These are phyloP conservation scores for Phylloboletellus chloephorus DNA, from an alignment of 1,284 basidiomycete species.

Conservation along the genomic window DNA sequence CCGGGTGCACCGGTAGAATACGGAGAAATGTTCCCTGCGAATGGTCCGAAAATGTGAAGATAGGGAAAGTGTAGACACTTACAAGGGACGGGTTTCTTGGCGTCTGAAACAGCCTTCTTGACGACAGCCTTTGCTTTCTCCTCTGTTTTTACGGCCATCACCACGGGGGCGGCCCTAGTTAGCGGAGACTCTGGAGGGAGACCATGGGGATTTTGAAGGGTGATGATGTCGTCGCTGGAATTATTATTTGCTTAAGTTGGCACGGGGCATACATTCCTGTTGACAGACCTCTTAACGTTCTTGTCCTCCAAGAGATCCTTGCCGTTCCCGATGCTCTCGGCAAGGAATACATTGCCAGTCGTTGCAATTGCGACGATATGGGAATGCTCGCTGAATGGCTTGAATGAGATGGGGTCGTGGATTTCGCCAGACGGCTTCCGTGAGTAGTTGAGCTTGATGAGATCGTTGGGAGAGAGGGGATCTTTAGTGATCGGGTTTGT, in stretches of 20 bases:
- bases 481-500: slow-evolving; percentile 86
- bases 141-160: slow-evolving; percentile 25
- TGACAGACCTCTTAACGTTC: slow-evolving; percentile 72
- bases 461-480: slow-evolving; percentile 68
- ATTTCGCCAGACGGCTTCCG: slow-evolving; percentile 75
- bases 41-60: slow-evolving; percentile 8
- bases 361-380: slow-evolving; percentile 87
- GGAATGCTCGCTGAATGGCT: slow-evolving; percentile 86
- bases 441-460: slow-evolving; percentile 87
- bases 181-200: slow-evolving; percentile 53
- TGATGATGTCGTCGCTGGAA: slow-evolving; percentile 81
- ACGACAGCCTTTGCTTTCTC: slow-evolving; percentile 34
- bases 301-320: slow-evolving; percentile 83
- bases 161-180: slow-evolving; percentile 30
- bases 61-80: slow-evolving; percentile 23
- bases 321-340: slow-evolving; percentile 86
- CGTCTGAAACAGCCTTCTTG: slow-evolving; percentile 36
- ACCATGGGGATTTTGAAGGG: slow-evolving; percentile 84
- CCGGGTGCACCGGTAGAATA: slow-evolving; percentile 89
- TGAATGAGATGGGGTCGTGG: slow-evolving; percentile 91
- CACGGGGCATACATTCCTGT: not conserved
- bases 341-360: slow-evolving; percentile 88
- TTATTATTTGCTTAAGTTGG: slow-evolving; percentile 3
- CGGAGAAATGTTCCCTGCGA: slow-evolving; percentile 82
- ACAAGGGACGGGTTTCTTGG: slow-evolving; percentile 64